Conservation (phyloP, 1,284 basidiomycete species). For the Leccinum fallax region DNA sequence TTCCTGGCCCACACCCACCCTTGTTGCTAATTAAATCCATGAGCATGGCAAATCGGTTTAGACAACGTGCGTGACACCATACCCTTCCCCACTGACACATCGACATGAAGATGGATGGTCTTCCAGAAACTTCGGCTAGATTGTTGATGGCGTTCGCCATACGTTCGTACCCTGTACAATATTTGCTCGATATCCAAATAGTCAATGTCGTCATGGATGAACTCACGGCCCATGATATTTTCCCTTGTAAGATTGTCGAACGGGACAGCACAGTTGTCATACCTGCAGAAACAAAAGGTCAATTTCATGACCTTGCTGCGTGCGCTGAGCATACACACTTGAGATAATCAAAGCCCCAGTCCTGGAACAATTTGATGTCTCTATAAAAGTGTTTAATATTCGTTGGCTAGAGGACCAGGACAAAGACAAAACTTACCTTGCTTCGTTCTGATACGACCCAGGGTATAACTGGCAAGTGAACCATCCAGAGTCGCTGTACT, state of each 20-base stretch:
- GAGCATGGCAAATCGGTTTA: not conserved
- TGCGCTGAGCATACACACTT: constrained; percentile 43
- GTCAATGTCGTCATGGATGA: not conserved
- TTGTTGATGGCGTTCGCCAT: constrained; percentile 56
- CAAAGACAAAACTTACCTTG: constrained; percentile 12
- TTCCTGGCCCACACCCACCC: constrained; percentile 57
- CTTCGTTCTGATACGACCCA: constrained; percentile 36
- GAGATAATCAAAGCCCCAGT: constrained; percentile 62
- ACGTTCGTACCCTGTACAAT: constrained; percentile 45
- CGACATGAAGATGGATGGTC: constrained; percentile 50
- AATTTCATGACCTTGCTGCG: not conserved
- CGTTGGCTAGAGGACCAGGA: not conserved
- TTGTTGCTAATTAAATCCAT: constrained; percentile 44
- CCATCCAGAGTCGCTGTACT: constrained; percentile 39
- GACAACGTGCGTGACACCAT: constrained; percentile 19
- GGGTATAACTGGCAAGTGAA: constrained; percentile 38
- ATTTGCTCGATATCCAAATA: not conserved
- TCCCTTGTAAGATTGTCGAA: constrained; percentile 54
- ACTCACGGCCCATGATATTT: constrained; percentile 59
- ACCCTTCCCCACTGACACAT: constrained; percentile 63
- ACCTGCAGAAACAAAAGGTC: constrained; percentile 38
- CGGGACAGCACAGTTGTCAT: constrained; percentile 62
- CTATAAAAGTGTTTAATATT: constrained; percentile 19
- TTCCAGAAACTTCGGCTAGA: constrained; percentile 44
- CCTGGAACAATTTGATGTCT: constrained; percentile 51